Evolutionary conservation across 192 early-diverging fungal genomes (phyloP).

Genomic region (Podila epigama): DNA sequence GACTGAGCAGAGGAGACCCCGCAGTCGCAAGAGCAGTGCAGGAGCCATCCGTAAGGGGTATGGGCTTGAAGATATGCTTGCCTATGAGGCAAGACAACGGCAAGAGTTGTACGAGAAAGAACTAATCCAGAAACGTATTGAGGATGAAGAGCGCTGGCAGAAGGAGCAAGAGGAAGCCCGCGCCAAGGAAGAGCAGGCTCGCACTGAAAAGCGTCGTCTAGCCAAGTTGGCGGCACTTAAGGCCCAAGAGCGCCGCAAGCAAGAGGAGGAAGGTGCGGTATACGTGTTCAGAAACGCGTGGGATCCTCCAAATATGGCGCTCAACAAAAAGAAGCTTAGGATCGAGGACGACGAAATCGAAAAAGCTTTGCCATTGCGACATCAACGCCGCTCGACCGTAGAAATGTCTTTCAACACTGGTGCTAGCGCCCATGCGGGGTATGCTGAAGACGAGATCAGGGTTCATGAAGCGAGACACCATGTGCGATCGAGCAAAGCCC

Average conservation of each 20-base stretch:
- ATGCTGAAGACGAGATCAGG: not conserved
- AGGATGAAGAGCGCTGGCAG: constrained; percentile 42
- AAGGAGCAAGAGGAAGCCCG: constrained; percentile 45
- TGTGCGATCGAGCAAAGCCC: not conserved
- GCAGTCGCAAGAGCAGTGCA: constrained; percentile 48
- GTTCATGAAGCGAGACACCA: not conserved
- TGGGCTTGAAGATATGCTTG: constrained; percentile 44
- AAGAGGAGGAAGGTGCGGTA: constrained; percentile 10
- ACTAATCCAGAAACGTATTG: constrained; percentile 18
- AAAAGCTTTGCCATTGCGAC: constrained; percentile 32
- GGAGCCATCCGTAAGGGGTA: constrained; percentile 42
- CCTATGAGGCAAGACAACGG: constrained; percentile 33
- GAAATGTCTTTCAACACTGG: not conserved
- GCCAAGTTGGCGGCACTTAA: constrained; percentile 14
- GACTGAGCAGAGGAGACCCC: constrained; percentile 32
- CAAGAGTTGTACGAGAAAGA: constrained; percentile 36
- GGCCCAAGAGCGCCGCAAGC: constrained; percentile 4
- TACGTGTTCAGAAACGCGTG: constrained; percentile 44
- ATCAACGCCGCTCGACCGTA: constrained; percentile 10
- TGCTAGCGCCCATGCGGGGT: not conserved
- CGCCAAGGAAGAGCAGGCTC: constrained; percentile 35
- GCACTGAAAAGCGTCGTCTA: constrained; percentile 20
- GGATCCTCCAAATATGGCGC: constrained; percentile 31
- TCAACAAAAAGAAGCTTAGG: constrained; percentile 35
- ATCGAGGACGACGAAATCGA: constrained; percentile 49